These are phyloP conservation scores for Ligustrum vulgare DNA, from an alignment of 257 asterid genomes.

Conservation along the genomic window DNA sequence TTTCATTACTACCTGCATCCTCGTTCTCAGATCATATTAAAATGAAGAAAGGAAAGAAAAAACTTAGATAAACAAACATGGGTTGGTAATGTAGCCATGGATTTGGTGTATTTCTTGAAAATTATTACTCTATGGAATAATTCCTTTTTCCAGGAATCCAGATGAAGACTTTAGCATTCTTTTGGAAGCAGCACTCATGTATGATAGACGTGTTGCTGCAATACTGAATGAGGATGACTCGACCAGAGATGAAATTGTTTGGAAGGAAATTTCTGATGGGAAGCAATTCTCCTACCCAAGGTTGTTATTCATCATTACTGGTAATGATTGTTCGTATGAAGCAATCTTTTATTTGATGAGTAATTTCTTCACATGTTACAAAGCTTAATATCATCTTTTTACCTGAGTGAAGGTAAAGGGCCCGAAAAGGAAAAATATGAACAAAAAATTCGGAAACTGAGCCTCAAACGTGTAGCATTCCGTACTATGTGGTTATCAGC, in stretches of 20 bases:
- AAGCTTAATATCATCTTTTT: constrained; percentile 8
- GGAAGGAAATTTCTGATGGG: constrained; percentile 68
- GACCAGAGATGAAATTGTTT: constrained; percentile 54
- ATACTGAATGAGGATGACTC: constrained; percentile 70
- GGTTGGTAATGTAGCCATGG: not conserved
- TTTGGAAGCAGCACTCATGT: constrained; percentile 95
- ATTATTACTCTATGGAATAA: constrained; percentile 10
- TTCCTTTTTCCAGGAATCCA: constrained; percentile 67
- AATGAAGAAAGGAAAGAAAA: not conserved
- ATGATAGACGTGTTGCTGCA: constrained; percentile 93
- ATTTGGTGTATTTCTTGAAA: not conserved
- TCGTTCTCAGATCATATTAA: not conserved
- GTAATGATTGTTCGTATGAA: constrained; percentile 40
- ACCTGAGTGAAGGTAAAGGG: constrained; percentile 72
- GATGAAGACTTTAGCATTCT: constrained; percentile 94
- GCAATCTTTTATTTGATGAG: not conserved
- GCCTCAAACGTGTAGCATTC: constrained; percentile 85
- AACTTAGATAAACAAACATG: not conserved
- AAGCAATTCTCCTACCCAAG: constrained; percentile 67
- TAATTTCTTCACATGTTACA: not conserved
- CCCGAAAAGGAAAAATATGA: constrained; percentile 97
- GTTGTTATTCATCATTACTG: constrained; percentile 87
- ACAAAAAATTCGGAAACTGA: constrained; percentile 70
- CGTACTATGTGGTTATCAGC: constrained; percentile 98
- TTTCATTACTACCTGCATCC: constrained; percentile 10